These are phyloP conservation scores for Prillingera fragicola DNA, from an alignment of 1,284 basidiomycete species.

Conservation along the genomic window DNA sequence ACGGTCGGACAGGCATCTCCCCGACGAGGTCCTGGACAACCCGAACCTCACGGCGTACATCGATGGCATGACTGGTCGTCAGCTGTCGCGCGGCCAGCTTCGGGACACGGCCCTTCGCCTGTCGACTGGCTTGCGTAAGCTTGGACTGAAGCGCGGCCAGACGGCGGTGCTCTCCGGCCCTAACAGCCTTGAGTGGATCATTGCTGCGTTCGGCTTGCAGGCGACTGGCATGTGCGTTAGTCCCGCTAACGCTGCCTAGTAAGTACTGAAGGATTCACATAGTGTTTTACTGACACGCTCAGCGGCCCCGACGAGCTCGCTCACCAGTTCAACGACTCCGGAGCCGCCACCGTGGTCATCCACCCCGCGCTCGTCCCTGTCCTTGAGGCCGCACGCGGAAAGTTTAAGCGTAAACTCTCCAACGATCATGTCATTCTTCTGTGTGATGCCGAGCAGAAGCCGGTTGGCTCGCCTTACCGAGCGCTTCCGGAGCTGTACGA, in stretches of 20 bases:
- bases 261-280: conserved; percentile 16
- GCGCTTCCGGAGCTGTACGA: too few species aligned
- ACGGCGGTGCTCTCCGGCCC: conserved; percentile 40
- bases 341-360: conserved; percentile 55
- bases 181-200: conserved; percentile 61
- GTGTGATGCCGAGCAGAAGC: too few species aligned
- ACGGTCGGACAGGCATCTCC: conserved; percentile 13
- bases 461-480: too few species aligned
- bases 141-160: conserved; percentile 27
- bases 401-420: not conserved
- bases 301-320: conserved; percentile 36
- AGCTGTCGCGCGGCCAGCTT: conserved; percentile 57
- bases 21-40: conserved; percentile 21
- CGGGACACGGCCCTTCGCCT: conserved; percentile 56
- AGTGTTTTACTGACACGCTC: conserved; percentile 53
- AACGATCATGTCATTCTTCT: not conserved
- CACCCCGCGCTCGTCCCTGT: conserved; percentile 53
- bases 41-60: conserved; percentile 55
- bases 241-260: conserved; percentile 40
- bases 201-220: conserved; percentile 56
- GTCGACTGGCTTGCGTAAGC: conserved; percentile 52
- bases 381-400: conserved; percentile 26
- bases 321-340: conserved; percentile 51
- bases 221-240: conserved; percentile 32
- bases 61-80: conserved; percentile 58